phyloP scores from a whole-genome alignment of 257 asterid species.

The Jacaranda mimosifolia region DNA sequence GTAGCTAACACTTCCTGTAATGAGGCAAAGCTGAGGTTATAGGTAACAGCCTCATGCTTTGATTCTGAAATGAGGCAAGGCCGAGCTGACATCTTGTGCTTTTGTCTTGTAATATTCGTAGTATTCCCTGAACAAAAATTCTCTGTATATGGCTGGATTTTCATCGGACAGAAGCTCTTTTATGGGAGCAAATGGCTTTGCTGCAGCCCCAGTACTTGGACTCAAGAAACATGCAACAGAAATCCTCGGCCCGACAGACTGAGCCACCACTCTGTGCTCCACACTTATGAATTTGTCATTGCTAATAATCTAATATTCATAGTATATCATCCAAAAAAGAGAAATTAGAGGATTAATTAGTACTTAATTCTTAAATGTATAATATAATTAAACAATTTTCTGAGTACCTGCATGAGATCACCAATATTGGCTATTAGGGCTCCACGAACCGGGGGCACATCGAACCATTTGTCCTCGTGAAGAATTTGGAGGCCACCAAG shows the following conservation, averaged over 20 bases:
- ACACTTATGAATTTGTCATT: constrained; percentile 43
- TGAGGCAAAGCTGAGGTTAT: too few species aligned
- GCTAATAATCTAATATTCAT: constrained; percentile 1
- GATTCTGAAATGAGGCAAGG: constrained; percentile 24
- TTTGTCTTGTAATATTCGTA: constrained; percentile 27
- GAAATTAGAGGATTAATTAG: too few species aligned
- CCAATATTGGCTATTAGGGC: constrained; percentile 29
- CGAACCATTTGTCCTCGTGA: constrained; percentile 39
- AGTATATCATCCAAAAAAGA: too few species aligned
- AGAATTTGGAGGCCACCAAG: background rate
- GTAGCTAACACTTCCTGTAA: too few species aligned
- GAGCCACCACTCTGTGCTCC: constrained; percentile 46
- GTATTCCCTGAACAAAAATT: constrained; percentile 33
- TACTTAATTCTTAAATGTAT: too few species aligned
- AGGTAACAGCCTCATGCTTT: too few species aligned
- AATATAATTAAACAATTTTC: too few species aligned
- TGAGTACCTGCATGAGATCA: constrained; percentile 37
- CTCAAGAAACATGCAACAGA: constrained; percentile 43
- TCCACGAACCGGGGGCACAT: constrained; percentile 33
- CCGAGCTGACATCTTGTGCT: constrained; percentile 18
- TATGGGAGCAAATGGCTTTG: constrained; percentile 36
- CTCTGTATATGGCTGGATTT: constrained; percentile 32
- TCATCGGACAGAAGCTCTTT: constrained; percentile 34
- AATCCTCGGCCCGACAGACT: constrained; percentile 39
- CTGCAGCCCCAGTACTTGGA: constrained; percentile 33